Evolutionary conservation across 176 grass and related monocot species (phyloP), one percentile per base, ranked within the genome.

Genomic region (Calamus simplicifolius): DNA sequence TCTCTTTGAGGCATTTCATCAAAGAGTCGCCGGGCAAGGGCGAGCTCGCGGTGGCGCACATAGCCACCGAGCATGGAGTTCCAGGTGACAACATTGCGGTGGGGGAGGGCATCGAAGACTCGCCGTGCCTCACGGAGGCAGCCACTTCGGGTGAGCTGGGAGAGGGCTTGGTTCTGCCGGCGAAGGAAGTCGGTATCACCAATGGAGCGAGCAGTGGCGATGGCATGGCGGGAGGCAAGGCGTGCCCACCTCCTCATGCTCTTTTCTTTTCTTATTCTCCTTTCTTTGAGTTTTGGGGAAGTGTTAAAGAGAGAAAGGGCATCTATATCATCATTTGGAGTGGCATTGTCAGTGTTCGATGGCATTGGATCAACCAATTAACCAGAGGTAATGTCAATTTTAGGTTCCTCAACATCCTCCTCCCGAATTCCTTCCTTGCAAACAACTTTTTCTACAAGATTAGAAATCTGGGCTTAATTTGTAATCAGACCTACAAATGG

Each of bases 31-130:
- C 68, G 75, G 28, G 75, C 75, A 2, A 73, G 75, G 16, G 6
- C 3, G 2, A 70, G 61, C 62, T 79, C 78, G 10, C 60, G 18
- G 27, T 59, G 54, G 63, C 87, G 87, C 0, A 75, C 79, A 26
- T 85, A 62, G 38, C 74, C 87, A 27, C 71, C 71, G 25, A 90
- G 65, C 72, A 90, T 13, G 59, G 68, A 66, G 48, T 88, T 94
- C 89, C 80, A 94, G 16, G 89, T 85, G 62, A 88, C 73, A 25
- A 88, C 84, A 54, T 16, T 23, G 78, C 78, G 80, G 19, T 15
- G 57, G 4, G 73, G 84, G 55, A 93, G 50, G n/a, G 77, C 53
- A 53, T 94, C 84, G 67, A 94, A 94, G 74, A 81, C 68, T 48
- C 60, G 71, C 7, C 74, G 59, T 21, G 89, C 89, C 18, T 64